Percentiles rank a stretch among this genome's conserved stretches.
These are phyloP conservation scores for Capronia americana DNA, from an alignment of 2,329 filamentous ascomycete species.

Conservation along the genomic window DNA sequence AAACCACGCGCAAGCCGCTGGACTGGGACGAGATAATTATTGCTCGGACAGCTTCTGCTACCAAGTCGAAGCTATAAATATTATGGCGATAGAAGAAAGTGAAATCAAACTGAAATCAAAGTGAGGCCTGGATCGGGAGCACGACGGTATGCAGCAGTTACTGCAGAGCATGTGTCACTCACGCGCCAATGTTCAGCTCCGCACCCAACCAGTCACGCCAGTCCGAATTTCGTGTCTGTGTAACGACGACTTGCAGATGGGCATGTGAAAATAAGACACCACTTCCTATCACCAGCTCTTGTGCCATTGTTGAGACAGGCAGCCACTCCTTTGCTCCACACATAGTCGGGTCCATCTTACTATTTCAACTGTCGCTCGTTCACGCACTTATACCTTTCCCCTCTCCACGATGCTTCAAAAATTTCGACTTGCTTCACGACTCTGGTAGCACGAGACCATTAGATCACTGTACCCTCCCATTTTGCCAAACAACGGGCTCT, in stretches of 20 bases:
- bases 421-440: constrained; percentile 2
- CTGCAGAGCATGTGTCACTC: neutral
- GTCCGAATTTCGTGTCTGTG: constrained; percentile 2
- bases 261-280: constrained; percentile 19
- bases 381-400: neutral
- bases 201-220: constrained; percentile 1
- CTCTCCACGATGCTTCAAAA: constrained; percentile 8
- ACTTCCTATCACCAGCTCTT: constrained; percentile 11
- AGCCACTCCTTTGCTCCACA: constrained; percentile 7
- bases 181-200: neutral
- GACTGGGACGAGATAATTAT: constrained; percentile 40
- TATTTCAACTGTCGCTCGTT: neutral
- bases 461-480: neutral
- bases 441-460: constrained; percentile 5
- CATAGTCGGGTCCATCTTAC: neutral
- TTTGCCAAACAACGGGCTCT: neutral
- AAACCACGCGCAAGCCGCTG: constrained; percentile 33
- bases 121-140: neutral
- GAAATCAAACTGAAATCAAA: neutral
- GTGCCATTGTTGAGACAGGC: constrained; percentile 1
- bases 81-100: neutral
- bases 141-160: neutral
- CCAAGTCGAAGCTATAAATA: constrained; percentile 16
- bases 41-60: neutral
- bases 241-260: constrained; percentile 16